A percentile compares a stretch with the other conserved stretches of the same genome.
phyloP scores from a whole-genome alignment of 1,284 basidiomycete genomes.

The Coniophora puteana region DNA sequence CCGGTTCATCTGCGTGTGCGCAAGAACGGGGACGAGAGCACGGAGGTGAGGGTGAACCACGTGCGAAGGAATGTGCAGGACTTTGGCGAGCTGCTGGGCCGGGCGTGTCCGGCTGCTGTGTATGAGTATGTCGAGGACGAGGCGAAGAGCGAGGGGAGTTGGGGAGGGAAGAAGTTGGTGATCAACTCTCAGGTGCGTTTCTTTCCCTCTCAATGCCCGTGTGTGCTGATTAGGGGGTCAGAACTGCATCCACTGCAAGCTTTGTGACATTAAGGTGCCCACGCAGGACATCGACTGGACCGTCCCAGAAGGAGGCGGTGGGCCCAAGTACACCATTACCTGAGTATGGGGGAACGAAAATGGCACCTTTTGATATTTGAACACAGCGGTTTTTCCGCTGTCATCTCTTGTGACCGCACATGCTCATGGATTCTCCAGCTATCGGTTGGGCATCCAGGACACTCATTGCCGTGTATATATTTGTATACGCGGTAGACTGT shows the following conservation, averaged over 20 bases:
- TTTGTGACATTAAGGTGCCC: conserved; percentile 91
- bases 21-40: conserved; percentile 48
- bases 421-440: no score
- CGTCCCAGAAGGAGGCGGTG: conserved; percentile 90
- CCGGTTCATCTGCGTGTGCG: conserved; percentile 83
- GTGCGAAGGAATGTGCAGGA: conserved; percentile 75
- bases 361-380: no score
- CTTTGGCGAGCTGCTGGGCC: conserved; percentile 84
- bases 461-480: no score
- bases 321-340: conserved; percentile 94
- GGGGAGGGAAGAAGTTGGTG: conserved; percentile 85
- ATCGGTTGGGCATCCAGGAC: no score
- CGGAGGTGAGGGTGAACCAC: conserved; percentile 56
- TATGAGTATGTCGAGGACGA: conserved; percentile 94
- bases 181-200: conserved; percentile 88
- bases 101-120: conserved; percentile 93
- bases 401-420: no score
- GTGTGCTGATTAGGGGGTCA: conserved; percentile 21
- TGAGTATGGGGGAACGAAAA: no score
- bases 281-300: conserved; percentile 95
- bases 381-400: no score
- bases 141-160: conserved; percentile 54
- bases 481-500: no score
- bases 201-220: background rate
- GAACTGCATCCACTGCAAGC: conserved; percentile 92